Percentiles rank a stretch among this genome's conserved stretches.
Conservation (phyloP, 129 eudicot species). For the Flaveria sonorensis region DNA sequence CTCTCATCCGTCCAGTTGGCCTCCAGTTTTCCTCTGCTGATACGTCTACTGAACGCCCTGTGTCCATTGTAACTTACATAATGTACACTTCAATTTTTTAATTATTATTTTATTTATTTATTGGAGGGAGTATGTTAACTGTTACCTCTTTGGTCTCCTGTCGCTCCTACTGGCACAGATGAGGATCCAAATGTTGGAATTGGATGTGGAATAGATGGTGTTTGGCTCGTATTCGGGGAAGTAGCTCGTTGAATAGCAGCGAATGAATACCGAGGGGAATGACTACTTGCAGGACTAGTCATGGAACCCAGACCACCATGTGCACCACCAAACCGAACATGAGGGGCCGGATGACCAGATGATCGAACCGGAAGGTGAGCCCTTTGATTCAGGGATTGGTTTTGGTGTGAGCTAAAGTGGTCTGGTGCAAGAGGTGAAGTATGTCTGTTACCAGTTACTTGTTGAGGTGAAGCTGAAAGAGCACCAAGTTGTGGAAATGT, state of each 20-base stretch:
- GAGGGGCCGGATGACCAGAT: conserved; percentile 39
- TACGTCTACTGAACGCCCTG: conserved; percentile 33
- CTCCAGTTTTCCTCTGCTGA: conserved; percentile 67
- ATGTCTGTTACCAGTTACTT: conserved; percentile 29
- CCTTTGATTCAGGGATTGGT: conserved; percentile 29
- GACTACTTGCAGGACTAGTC: conserved; percentile 33
- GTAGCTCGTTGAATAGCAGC: conserved; percentile 47
- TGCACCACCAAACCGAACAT: conserved; percentile 36
- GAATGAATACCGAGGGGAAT: conserved; percentile 32
- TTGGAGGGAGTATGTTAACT: conserved; percentile 1
- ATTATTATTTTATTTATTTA: neutral
- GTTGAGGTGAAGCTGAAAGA: conserved; percentile 45
- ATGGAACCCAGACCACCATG: conserved; percentile 21
- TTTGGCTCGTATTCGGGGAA: conserved; percentile 24
- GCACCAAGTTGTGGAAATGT: conserved; percentile 41
- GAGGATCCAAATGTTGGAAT: conserved; percentile 38
- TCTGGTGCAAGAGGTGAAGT: conserved; percentile 38
- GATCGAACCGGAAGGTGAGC: conserved; percentile 39
- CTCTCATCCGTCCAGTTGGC: conserved; percentile 86
- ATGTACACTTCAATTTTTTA: neutral
- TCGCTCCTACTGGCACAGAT: conserved; percentile 28
- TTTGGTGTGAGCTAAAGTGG: conserved; percentile 45
- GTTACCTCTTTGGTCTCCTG: conserved; percentile 49
- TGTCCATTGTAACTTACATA: conserved; percentile 7
- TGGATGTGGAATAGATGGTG: conserved; percentile 34